A percentile compares a stretch with the other conserved stretches of the same genome.
Evolutionary conservation across 164 flowering plant species (phyloP).

Genomic region (Vitis labrusca): DNA sequence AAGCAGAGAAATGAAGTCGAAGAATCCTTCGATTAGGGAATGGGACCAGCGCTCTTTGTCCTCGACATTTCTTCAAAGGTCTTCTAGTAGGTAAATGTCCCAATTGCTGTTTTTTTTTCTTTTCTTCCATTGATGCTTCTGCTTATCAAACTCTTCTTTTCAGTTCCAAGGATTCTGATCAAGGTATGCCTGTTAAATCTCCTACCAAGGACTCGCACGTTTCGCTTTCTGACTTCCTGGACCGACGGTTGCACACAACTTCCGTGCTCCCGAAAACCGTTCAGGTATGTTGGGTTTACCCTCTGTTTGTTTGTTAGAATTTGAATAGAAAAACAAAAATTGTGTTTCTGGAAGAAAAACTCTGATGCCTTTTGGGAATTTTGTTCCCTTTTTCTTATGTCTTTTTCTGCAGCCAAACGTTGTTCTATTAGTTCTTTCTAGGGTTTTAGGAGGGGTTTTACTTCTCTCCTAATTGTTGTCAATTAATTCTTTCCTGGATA

Average conservation of each 20-base stretch:
- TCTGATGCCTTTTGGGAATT: not conserved
- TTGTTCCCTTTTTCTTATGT: not conserved
- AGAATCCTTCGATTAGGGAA: conserved; percentile 25
- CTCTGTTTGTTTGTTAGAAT: conserved; percentile 3
- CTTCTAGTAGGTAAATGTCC: conserved; percentile 26
- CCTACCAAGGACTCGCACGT: conserved; percentile 20
- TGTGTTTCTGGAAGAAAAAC: not conserved
- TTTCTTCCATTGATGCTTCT: not conserved
- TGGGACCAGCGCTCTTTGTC: conserved; percentile 48
- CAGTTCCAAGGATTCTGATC: conserved; percentile 21
- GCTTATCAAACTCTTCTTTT: not conserved
- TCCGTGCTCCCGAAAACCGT: conserved; percentile 31
- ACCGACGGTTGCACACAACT: conserved; percentile 42
- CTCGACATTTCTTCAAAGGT: conserved; percentile 28
- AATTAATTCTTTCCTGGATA: not conserved
- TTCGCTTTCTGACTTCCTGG: conserved; percentile 69
- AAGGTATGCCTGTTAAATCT: conserved; percentile 15
- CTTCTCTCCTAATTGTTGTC: not conserved
- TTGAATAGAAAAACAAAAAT: not conserved
- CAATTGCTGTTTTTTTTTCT: not conserved
- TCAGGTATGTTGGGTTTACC: conserved; percentile 30
- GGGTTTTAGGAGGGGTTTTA: not conserved
- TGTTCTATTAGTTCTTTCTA: no score
- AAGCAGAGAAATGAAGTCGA: conserved; percentile 19
- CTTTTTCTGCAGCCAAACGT: not conserved